Evolutionary conservation across 2,329 filamentous ascomycete species (phyloP).

Genomic region (Aspergillus amoenus): DNA sequence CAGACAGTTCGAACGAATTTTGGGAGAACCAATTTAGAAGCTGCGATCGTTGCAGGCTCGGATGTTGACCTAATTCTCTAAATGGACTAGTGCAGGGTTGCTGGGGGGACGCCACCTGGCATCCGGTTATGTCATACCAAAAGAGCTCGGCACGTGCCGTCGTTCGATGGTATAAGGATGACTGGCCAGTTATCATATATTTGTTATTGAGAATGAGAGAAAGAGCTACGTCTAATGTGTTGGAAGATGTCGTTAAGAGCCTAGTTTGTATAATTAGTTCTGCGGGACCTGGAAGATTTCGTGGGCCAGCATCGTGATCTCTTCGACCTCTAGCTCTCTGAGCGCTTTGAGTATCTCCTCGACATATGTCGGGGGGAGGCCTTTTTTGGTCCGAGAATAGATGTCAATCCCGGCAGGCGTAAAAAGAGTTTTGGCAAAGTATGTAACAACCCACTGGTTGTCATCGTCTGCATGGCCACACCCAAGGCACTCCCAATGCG

Average conservation of each 20-base stretch:
- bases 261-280: neutral
- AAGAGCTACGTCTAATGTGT: neutral
- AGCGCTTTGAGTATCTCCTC: conserved; percentile 8
- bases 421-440: conserved; percentile 11
- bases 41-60: neutral
- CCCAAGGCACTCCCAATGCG: conserved; percentile 11
- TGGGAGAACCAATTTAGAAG: neutral
- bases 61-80: neutral
- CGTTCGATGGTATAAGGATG: neutral
- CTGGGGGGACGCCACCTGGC: neutral
- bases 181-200: neutral
- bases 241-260: neutral
- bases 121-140: neutral
- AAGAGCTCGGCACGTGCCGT: too few species aligned
- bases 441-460: conserved; percentile 8
- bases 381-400: conserved; percentile 6
- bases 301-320: conserved; percentile 1
- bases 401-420: conserved; percentile 13
- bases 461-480: conserved; percentile 4
- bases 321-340: neutral
- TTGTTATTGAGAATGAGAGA: neutral
- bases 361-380: neutral
- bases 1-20: neutral
- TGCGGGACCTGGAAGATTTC: conserved; percentile 6
- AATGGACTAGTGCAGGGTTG: neutral